These are phyloP conservation scores for Rhodosporidiobolus odoratus DNA, from an alignment of 768 basidiomycete species.

Conservation along the genomic window DNA sequence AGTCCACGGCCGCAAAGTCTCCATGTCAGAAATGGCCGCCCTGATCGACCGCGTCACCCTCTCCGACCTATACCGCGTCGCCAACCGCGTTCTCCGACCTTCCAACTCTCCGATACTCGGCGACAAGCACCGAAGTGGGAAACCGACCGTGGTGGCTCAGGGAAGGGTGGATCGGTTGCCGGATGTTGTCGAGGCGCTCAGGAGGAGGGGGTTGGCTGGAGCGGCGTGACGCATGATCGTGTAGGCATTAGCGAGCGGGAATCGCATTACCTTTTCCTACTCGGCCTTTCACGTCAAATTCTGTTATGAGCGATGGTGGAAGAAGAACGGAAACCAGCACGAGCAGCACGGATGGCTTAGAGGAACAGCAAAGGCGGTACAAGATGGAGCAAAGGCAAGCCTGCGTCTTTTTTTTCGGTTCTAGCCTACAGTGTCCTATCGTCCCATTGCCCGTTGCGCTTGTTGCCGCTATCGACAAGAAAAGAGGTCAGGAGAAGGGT, in stretches of 20 bases:
- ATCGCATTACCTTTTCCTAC: too few species aligned
- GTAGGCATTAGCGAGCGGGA: too few species aligned
- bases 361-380: too few species aligned
- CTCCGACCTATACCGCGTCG: constrained; percentile 68
- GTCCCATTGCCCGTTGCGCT: constrained; percentile 32
- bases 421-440: background rate
- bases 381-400: too few species aligned
- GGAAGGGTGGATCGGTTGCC: constrained; percentile 68
- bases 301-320: too few species aligned
- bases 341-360: too few species aligned
- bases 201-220: constrained; percentile 31
- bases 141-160: constrained; percentile 75
- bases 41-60: constrained; percentile 72
- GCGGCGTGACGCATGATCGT: too few species aligned
- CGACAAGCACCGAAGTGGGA: constrained; percentile 49
- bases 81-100: constrained; percentile 59
- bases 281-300: too few species aligned
- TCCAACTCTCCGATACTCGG: constrained; percentile 32
- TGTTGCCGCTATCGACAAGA: constrained; percentile 11
- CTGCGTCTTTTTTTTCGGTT: background rate
- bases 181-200: constrained; percentile 46
- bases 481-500: background rate
- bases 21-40: constrained; percentile 82
- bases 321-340: too few species aligned
- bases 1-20: constrained; percentile 77